Evolutionary conservation across 1,139 yeast species (phyloP).

Genomic region (Saccharomyces hybrid): DNA sequence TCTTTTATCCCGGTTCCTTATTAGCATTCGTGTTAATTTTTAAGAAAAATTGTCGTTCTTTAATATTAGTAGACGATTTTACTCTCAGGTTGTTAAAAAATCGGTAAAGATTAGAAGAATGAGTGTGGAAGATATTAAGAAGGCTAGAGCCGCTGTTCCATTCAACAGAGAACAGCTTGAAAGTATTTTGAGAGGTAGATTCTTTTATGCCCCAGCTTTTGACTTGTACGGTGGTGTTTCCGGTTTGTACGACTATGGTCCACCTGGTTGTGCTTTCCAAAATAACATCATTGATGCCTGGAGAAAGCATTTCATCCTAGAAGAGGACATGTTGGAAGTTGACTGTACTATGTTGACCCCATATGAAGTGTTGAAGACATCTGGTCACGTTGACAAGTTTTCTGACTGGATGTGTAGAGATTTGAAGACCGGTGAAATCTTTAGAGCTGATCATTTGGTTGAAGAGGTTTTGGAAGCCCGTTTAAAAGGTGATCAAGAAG

Average conservation of each 20-base stretch:
- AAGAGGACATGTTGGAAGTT: constrained; percentile 98
- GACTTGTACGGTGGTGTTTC: constrained; percentile 98
- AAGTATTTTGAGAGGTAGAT: constrained; percentile 86
- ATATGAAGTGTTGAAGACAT: constrained; percentile 91
- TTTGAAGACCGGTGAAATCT: constrained; percentile 91
- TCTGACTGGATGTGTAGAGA: constrained; percentile 99
- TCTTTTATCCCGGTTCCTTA: neutral
- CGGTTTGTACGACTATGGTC: constrained; percentile 97
- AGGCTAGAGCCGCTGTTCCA: constrained; percentile 39
- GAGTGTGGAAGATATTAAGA: constrained; percentile 29
- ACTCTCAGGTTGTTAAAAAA: constrained; percentile 24
- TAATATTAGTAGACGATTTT: constrained; percentile 21
- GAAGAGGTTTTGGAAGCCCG: constrained; percentile 96
- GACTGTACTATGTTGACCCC: constrained; percentile 98
- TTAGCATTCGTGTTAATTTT: neutral
- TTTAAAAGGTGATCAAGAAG: constrained; percentile 92
- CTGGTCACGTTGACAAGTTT: constrained; percentile 98
- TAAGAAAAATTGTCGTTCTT: constrained; percentile 22
- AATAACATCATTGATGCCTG: constrained; percentile 90
- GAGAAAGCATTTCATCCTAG: constrained; percentile 96
- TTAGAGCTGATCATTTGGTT: constrained; percentile 96
- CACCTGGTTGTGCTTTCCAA: constrained; percentile 98
- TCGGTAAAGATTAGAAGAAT: constrained; percentile 25
- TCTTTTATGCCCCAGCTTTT: constrained; percentile 95
- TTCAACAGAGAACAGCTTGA: constrained; percentile 85